Conservation (phyloP, 257 asterid species). For the Lantana camara region DNA sequence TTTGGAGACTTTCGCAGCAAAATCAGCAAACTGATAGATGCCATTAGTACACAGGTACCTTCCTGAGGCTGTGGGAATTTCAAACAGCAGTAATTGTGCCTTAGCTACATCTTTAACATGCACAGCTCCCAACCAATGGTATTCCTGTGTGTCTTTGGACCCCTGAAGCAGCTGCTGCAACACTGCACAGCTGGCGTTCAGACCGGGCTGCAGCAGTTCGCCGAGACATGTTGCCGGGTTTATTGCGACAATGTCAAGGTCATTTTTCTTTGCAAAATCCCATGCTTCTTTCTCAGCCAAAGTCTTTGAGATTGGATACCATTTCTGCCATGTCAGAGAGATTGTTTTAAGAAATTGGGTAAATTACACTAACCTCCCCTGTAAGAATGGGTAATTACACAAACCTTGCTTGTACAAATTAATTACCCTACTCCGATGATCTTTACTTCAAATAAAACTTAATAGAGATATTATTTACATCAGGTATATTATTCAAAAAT, state of each 20-base stretch:
- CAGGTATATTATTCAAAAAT: too few species aligned
- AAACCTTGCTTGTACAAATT: too few species aligned
- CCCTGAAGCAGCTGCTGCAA: slow-evolving; percentile 77
- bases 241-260: slow-evolving; percentile 72
- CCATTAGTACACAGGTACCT: slow-evolving; percentile 91
- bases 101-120: slow-evolving; percentile 87
- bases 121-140: slow-evolving; percentile 89
- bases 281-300: slow-evolving; percentile 85
- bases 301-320: slow-evolving; percentile 93
- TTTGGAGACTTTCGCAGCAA: slow-evolving; percentile 58
- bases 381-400: too few species aligned
- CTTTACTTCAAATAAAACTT: too few species aligned
- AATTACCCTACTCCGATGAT: too few species aligned
- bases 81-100: slow-evolving; percentile 70
- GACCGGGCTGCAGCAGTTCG: slow-evolving; percentile 63
- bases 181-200: slow-evolving; percentile 90
- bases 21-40: slow-evolving; percentile 73
- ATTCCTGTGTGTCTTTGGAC: slow-evolving; percentile 78
- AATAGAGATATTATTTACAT: too few species aligned
- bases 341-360: not conserved
- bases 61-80: slow-evolving; percentile 69
- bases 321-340: slow-evolving; percentile 49
- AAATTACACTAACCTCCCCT: not conserved
- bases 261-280: slow-evolving; percentile 67
- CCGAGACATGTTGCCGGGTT: slow-evolving; percentile 87